These are phyloP conservation scores for Chrysoporthe puriensis DNA, from an alignment of 2,329 filamentous ascomycete species.

Conservation along the genomic window DNA sequence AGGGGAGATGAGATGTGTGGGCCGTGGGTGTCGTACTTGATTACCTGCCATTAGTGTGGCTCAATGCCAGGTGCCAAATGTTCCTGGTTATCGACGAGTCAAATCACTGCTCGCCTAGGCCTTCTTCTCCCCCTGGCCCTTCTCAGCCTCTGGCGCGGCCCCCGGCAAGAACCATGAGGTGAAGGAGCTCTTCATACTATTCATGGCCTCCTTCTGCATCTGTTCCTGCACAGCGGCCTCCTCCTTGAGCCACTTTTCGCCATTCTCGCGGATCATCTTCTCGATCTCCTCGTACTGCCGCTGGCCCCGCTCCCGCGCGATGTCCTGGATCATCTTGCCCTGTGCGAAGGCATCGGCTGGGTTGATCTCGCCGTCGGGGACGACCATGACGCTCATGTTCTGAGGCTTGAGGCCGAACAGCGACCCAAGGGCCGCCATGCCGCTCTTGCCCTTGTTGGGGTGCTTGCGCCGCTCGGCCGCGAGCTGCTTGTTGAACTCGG, in stretches of 20 bases:
- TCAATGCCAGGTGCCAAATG: constrained; percentile 11
- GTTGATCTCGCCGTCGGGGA: constrained; percentile 68
- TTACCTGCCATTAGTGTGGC: not conserved
- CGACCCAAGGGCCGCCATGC: constrained; percentile 70
- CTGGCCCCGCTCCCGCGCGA: constrained; percentile 88
- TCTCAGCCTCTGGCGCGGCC: not conserved
- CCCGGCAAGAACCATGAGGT: constrained; percentile 54
- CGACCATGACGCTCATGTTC: constrained; percentile 64
- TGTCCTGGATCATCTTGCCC: constrained; percentile 96
- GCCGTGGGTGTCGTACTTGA: not conserved
- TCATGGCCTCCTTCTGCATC: constrained; percentile 86
- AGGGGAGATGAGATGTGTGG: constrained; percentile 14
- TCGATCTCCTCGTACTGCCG: constrained; percentile 89
- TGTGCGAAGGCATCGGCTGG: constrained; percentile 79
- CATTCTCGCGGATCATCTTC: constrained; percentile 88
- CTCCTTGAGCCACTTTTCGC: constrained; percentile 94
- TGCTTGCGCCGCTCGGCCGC: constrained; percentile 68
- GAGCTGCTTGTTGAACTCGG: constrained; percentile 81
- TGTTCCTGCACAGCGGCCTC: constrained; percentile 88
- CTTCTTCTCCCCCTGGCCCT: constrained; percentile 8
- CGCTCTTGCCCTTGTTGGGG: constrained; percentile 53
- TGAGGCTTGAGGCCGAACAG: constrained; percentile 78
- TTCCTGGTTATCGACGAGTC: not conserved
- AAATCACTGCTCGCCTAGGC: not conserved
- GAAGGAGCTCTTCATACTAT: constrained; percentile 84